phyloP scores from a whole-genome alignment of 495 filamentous ascomycete genomes.

The Aspergillus affinis region DNA sequence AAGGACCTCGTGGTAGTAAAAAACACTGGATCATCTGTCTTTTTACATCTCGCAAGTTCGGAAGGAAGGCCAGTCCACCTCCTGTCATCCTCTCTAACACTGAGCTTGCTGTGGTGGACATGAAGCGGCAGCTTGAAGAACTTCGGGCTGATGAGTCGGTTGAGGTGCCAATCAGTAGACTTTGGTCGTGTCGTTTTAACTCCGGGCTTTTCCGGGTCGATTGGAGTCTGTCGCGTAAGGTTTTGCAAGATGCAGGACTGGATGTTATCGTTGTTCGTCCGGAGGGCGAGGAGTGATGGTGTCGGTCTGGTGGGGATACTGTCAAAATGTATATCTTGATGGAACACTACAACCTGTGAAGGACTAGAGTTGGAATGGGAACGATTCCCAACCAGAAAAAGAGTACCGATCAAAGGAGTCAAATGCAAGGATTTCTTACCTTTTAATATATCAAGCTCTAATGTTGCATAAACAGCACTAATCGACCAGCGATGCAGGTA shows the following conservation, averaged over 20 bases:
- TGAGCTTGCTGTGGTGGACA: constrained; percentile 35
- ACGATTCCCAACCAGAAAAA: neutral
- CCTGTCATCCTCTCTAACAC: constrained; percentile 40
- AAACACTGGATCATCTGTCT: constrained; percentile 52
- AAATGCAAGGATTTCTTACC: neutral
- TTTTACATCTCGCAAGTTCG: constrained; percentile 41
- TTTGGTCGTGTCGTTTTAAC: constrained; percentile 46
- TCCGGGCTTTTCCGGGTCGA: constrained; percentile 43
- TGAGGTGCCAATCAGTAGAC: constrained; percentile 14
- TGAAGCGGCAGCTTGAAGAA: constrained; percentile 32
- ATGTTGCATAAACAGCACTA: neutral
- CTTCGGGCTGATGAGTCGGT: constrained; percentile 11
- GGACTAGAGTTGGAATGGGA: too few species aligned
- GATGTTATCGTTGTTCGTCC: constrained; percentile 30
- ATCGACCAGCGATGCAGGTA: neutral
- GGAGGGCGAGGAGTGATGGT: constrained; percentile 9
- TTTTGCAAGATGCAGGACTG: constrained; percentile 24
- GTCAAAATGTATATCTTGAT: neutral
- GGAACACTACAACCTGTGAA: too few species aligned
- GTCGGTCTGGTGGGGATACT: neutral
- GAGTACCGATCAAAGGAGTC: neutral
- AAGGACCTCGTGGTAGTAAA: neutral
- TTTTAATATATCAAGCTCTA: neutral
- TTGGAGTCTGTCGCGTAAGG: constrained; percentile 27
- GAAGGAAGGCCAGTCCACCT: constrained; percentile 24